Conservation (phyloP, 2,329 filamentous ascomycete genomes). For the Trichophyton verrucosum region DNA sequence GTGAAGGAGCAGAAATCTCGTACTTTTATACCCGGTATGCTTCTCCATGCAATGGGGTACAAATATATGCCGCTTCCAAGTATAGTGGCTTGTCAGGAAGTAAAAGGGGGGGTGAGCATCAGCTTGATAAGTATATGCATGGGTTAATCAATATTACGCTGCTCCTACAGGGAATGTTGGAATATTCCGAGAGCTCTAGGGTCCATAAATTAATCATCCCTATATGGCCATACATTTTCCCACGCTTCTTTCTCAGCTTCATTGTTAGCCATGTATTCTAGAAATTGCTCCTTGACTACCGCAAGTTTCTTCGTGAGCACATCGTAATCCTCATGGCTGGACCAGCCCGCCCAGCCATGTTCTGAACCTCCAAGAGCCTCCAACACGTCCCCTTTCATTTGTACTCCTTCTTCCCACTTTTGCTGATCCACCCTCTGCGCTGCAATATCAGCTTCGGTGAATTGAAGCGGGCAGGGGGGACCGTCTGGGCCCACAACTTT, state of each 20-base stretch:
- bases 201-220: not conserved
- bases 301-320: not conserved
- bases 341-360: slow-evolving; percentile 7
- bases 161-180: too few species aligned
- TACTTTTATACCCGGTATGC: not conserved
- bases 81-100: not conserved
- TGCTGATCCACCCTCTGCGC: slow-evolving; percentile 4
- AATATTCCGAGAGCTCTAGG: not conserved
- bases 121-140: not conserved
- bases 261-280: not conserved
- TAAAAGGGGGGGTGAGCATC: not conserved
- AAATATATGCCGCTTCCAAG: not conserved
- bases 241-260: not conserved
- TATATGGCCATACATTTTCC: not conserved
- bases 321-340: slow-evolving; percentile 7
- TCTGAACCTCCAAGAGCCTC: slow-evolving; percentile 6
- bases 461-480: not conserved
- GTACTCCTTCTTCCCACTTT: slow-evolving; percentile 6
- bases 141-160: not conserved
- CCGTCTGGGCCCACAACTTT: not conserved
- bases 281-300: not conserved
- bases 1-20: not conserved
- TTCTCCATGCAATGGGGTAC: not conserved
- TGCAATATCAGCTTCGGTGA: slow-evolving; percentile 2
- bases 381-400: slow-evolving; percentile 6